Evolutionary conservation across 176 grass and related monocot species (phyloP), one percentile per base, ranked within the genome.

Genomic region (Poa annua): DNA sequence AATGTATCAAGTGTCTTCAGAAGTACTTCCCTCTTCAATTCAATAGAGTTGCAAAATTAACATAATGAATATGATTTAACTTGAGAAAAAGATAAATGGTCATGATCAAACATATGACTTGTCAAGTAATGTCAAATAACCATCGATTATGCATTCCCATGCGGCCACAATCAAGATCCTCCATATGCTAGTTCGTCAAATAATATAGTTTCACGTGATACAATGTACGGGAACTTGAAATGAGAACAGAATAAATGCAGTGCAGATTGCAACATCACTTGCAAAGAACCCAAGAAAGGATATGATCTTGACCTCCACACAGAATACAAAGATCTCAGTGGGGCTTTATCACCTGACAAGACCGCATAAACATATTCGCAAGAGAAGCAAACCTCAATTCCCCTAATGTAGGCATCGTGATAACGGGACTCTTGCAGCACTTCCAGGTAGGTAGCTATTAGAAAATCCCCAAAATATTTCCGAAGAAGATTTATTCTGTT

Each of bases 401-500:
- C 93, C 13, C 85, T 75, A 35, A 98, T 90, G 56, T 93, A 91
- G 32, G 80, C n/a, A 74, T 88, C 89, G 79, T 92, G 89, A 61
- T 98, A 92, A 81, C 85, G 87, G 21, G 90, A 98, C 60, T 93
- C 92, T 80, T 98, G 80, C 74, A 91, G 69, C 60, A 81, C 67
- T 47, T 93, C 85, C 81, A 93, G 71, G 80, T 95, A 98, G 56
- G 85, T 95, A 75, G 92, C 85, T 91, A 98, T 95, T 71, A 98
- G 71, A 88, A 91, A 93, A 84, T 98, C 92, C 11, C 96, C 96
- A 77, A 93, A 91, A 87, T 92, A 98, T 79, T 98, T 98, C 41
- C 96, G 80, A 39, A 95, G 87, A 78, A 98, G 80, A 87, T 98
- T 93, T 38, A 85, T 69, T 54, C 77, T 90, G 53, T 85, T 79